Evolutionary conservation across 2,329 filamentous ascomycete genomes (phyloP).

Genomic region (Arthrobotrys musiformis): DNA sequence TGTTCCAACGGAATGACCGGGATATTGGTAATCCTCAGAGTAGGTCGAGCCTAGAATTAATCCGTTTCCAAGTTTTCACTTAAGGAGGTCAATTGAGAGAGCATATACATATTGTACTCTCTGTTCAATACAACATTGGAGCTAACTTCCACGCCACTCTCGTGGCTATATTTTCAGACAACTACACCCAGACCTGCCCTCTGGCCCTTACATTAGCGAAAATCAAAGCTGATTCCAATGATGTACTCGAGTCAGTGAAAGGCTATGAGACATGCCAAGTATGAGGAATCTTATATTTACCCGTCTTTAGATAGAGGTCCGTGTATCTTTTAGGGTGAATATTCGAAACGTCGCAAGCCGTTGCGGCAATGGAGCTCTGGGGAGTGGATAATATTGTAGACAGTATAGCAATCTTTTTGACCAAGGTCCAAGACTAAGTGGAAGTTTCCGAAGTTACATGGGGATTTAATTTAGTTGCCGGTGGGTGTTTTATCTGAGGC

Average conservation of each 20-base stretch:
- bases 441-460: too few relatives aligned
- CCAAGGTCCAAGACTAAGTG: too few relatives aligned
- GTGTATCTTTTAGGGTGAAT: too few relatives aligned
- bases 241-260: not conserved
- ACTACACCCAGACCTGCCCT: not conserved
- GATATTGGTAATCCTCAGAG: not conserved
- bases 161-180: not conserved
- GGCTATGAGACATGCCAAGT: not conserved
- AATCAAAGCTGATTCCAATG: not conserved
- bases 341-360: too few relatives aligned
- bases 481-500: too few relatives aligned
- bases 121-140: not conserved
- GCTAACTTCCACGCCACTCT: not conserved
- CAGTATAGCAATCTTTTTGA: too few relatives aligned
- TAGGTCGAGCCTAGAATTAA: not conserved
- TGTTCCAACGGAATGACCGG: not conserved
- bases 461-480: too few relatives aligned
- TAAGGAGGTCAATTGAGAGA: not conserved
- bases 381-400: too few relatives aligned
- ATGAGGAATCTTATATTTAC: too few relatives aligned
- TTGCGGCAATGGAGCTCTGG: too few relatives aligned
- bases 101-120: not conserved
- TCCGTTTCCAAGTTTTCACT: too few relatives aligned
- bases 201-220: not conserved
- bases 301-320: too few relatives aligned